phyloP scores from a whole-genome alignment of 495 filamentous ascomycete genomes.

The Tuber magnatum region DNA sequence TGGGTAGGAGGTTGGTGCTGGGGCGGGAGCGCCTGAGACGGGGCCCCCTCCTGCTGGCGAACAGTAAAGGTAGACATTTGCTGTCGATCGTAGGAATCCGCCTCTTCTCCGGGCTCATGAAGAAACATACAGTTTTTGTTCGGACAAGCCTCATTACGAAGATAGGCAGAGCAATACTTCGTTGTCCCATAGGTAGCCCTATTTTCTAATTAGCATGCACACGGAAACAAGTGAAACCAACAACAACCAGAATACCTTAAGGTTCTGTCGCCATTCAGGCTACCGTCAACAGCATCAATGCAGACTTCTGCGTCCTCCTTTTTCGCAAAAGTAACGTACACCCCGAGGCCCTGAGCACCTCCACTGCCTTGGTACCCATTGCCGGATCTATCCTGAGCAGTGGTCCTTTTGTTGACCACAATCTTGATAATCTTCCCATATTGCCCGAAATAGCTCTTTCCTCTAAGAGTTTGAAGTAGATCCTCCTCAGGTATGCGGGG shows the following conservation, averaged over 20 bases:
- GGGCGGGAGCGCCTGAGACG: conserved; percentile 42
- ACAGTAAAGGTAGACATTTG: conserved; percentile 96
- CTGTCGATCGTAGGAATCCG: conserved; percentile 90
- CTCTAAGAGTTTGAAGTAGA: conserved; percentile 76
- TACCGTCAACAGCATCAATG: conserved; percentile 86
- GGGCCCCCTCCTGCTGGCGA: conserved; percentile 52
- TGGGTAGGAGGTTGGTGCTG: conserved; percentile 49
- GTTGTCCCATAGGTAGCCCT: conserved; percentile 95
- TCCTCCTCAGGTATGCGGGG: conserved; percentile 87
- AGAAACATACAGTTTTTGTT: conserved; percentile 97
- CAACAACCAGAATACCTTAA: conserved; percentile 51
- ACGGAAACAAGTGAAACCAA: conserved; percentile 3
- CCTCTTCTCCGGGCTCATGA: conserved; percentile 92
- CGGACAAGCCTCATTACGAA: conserved; percentile 83
- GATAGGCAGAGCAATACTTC: conserved; percentile 97
- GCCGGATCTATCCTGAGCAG: conserved; percentile 33
- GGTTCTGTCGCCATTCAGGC: conserved; percentile 77
- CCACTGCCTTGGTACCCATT: conserved; percentile 15
- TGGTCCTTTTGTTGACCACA: conserved; percentile 80
- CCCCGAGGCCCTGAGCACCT: conserved; percentile 66
- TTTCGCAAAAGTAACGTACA: conserved; percentile 91
- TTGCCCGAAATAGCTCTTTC: conserved; percentile 89
- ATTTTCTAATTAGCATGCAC: conserved; percentile 36
- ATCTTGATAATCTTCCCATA: conserved; percentile 99
- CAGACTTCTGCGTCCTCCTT: conserved; percentile 81